These are phyloP conservation scores for Halenospora varia DNA, from an alignment of 495 filamentous ascomycete species.

Conservation along the genomic window DNA sequence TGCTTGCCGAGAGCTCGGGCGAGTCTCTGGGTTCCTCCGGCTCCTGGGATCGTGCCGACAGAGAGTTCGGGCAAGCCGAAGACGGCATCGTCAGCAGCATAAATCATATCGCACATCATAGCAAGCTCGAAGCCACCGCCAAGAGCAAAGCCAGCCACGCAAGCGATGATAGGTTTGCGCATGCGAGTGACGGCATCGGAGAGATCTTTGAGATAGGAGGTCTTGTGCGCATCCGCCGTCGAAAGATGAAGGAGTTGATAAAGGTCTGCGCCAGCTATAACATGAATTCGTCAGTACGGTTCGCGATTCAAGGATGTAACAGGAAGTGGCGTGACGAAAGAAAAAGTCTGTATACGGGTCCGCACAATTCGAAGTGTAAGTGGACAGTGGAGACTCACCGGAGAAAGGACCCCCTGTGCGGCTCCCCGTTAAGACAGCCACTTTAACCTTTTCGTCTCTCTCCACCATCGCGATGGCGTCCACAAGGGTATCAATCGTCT, in stretches of 20 bases:
- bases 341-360: too few relatives aligned
- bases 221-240: constrained; percentile 26
- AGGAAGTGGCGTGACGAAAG: too few relatives aligned
- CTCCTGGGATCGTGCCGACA: constrained; percentile 39
- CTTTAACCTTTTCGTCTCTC: constrained; percentile 23
- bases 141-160: constrained; percentile 7
- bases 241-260: constrained; percentile 30
- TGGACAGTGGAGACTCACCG: constrained; percentile 18
- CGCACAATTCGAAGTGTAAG: too few relatives aligned
- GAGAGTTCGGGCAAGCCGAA: constrained; percentile 42
- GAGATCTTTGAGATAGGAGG: constrained; percentile 33
- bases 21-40: constrained; percentile 39
- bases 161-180: constrained; percentile 11
- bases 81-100: constrained; percentile 26
- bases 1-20: constrained; percentile 36
- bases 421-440: constrained; percentile 32
- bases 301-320: too few relatives aligned
- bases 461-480: constrained; percentile 24
- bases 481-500: constrained; percentile 27
- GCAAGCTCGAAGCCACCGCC: constrained; percentile 14
- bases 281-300: background rate
- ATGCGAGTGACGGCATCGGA: constrained; percentile 24
- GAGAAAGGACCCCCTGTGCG: constrained; percentile 29
- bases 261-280: constrained; percentile 36
- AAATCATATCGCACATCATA: constrained; percentile 38